Conservation (phyloP, 768 basidiomycete species). For the Dioszegia aurantiaca region DNA sequence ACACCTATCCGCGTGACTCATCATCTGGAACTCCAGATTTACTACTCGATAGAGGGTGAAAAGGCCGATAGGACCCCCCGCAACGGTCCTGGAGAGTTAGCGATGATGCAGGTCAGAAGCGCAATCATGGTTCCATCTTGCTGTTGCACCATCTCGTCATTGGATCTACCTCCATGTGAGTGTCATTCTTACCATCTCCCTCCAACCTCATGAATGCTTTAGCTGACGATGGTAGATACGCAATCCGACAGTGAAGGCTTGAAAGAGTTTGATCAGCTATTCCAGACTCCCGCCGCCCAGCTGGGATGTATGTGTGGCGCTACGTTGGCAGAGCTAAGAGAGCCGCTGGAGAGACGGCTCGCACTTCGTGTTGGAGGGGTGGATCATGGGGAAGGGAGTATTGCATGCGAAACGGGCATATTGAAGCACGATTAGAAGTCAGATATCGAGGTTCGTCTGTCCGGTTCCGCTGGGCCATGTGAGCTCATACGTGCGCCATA, state of each 20-base stretch:
- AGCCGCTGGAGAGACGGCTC: neutral
- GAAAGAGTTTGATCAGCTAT: constrained; percentile 28
- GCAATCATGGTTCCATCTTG: constrained; percentile 43
- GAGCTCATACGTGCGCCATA: too few species aligned
- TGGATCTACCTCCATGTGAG: constrained; percentile 36
- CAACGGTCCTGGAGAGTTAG: constrained; percentile 44
- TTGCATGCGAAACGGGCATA: too few species aligned
- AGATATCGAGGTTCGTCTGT: too few species aligned
- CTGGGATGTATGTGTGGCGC: constrained; percentile 37
- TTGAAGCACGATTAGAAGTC: too few species aligned
- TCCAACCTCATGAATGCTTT: too few species aligned
- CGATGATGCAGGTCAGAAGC: constrained; percentile 41
- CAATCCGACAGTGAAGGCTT: constrained; percentile 5
- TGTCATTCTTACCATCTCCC: neutral
- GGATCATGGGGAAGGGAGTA: neutral
- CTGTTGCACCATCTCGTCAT: constrained; percentile 19
- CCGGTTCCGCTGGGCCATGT: too few species aligned
- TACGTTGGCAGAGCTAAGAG: constrained; percentile 37
- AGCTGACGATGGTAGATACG: constrained; percentile 14
- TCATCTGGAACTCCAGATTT: constrained; percentile 40
- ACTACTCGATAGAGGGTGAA: constrained; percentile 46
- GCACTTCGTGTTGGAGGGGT: neutral
- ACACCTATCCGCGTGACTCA: constrained; percentile 49
- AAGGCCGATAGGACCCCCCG: constrained; percentile 26
- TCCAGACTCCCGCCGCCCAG: constrained; percentile 23